These are phyloP conservation scores for Coemansia pectinata DNA, from an alignment of 192 early-diverging fungal genomes.

Conservation along the genomic window DNA sequence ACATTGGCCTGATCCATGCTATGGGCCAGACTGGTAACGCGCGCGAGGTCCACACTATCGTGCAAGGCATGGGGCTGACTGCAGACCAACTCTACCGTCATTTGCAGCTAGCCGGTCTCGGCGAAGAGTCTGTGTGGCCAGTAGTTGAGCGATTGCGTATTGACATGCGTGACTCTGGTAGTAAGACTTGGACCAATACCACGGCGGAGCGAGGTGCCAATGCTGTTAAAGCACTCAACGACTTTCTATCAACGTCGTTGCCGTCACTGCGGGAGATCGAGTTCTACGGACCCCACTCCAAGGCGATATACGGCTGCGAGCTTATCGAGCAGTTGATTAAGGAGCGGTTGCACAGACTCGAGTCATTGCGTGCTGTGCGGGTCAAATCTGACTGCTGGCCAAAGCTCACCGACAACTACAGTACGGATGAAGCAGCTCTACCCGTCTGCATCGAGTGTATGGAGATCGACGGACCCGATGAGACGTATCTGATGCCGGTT, in stretches of 20 bases:
- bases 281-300: constrained; percentile 4
- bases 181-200: background rate
- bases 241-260: background rate
- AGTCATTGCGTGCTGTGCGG: background rate
- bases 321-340: constrained; percentile 7
- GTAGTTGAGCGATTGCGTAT: background rate
- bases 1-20: background rate
- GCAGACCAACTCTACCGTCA: background rate
- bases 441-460: background rate
- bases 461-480: background rate
- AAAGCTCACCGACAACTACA: background rate
- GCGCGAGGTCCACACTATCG: background rate
- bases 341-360: constrained; percentile 7
- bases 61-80: background rate
- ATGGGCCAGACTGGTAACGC: background rate
- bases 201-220: background rate
- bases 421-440: background rate
- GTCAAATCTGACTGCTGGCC: background rate
- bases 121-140: background rate
- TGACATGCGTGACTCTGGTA: background rate
- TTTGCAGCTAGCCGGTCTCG: background rate
- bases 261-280: constrained; percentile 12
- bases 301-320: background rate
- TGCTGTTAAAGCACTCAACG: background rate
- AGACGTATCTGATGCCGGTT: background rate